Evolutionary conservation across 139 green algal species (phyloP).

Genomic region (Chlamydomonas eustigma): DNA sequence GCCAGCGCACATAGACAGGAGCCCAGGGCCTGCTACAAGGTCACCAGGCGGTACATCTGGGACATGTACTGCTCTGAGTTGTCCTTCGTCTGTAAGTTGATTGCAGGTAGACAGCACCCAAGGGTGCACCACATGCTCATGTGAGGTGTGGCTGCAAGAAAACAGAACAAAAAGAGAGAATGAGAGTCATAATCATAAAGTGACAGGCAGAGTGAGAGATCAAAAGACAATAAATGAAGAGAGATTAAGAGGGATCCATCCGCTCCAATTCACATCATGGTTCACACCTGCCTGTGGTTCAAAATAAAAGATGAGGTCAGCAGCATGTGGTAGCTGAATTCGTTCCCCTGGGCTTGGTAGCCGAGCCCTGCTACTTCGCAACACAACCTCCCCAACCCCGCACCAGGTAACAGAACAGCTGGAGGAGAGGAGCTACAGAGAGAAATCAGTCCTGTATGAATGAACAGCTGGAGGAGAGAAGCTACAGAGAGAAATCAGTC

Average conservation of each 20-base stretch:
- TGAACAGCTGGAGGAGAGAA: too few species aligned
- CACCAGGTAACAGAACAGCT: constrained; percentile 80
- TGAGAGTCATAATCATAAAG: too few species aligned
- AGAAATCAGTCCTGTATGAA: too few species aligned
- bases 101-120: constrained; percentile 37
- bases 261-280: too few species aligned
- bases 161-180: too few species aligned
- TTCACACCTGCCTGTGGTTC: constrained; percentile 63
- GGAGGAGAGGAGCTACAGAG: constrained; percentile 32
- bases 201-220: too few species aligned
- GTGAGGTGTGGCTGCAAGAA: constrained; percentile 33
- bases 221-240: too few species aligned
- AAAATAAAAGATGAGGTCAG: constrained; percentile 87
- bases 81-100: constrained; percentile 48
- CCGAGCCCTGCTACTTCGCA: constrained; percentile 63
- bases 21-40: constrained; percentile 35
- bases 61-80: constrained; percentile 68
- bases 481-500: too few species aligned
- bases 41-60: constrained; percentile 63
- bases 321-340: constrained; percentile 98
- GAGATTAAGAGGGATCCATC: too few species aligned
- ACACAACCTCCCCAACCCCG: constrained; percentile 80
- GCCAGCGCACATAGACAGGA: constrained; percentile 90
- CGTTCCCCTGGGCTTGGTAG: constrained; percentile 40
- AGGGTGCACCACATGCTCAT: constrained; percentile 29